Evolutionary conservation across 2,329 filamentous ascomycete species (phyloP).

Genomic region (Neoarthrinium moseri): DNA sequence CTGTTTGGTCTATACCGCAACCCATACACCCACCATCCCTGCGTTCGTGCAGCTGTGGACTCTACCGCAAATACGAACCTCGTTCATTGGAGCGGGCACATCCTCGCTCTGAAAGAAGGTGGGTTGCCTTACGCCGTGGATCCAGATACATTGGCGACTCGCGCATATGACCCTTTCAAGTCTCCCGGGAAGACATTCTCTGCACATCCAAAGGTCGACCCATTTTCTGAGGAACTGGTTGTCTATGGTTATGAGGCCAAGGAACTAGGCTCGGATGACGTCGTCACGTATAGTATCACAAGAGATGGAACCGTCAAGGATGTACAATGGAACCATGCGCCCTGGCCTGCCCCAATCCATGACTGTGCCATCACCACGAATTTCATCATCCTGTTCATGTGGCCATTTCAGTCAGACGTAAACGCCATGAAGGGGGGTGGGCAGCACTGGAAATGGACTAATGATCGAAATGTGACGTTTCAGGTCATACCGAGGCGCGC

Average conservation of each 20-base stretch:
- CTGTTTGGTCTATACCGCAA: conserved; percentile 34
- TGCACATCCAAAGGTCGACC: neutral
- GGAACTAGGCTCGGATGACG: neutral
- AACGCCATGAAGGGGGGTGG: neutral
- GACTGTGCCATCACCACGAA: neutral
- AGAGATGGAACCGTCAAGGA: neutral
- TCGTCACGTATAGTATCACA: neutral
- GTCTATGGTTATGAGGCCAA: neutral
- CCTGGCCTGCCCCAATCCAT: neutral
- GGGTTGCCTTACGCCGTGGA: conserved; percentile 33
- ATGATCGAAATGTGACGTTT: neutral
- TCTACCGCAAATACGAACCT: conserved; percentile 48
- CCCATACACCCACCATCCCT: conserved; percentile 28
- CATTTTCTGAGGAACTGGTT: neutral
- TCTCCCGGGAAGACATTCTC: neutral
- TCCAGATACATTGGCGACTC: conserved; percentile 32
- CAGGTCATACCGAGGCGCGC: neutral
- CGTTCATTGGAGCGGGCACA: conserved; percentile 41
- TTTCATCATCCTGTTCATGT: neutral
- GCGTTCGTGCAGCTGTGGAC: conserved; percentile 29
- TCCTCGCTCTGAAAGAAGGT: conserved; percentile 44
- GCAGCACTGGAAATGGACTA: neutral
- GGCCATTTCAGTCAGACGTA: neutral
- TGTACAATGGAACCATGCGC: neutral
- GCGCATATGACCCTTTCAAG: conserved; percentile 30